phyloP scores from a whole-genome alignment of 1,139 yeast genomes.

The Saccharomyces hybrid region DNA sequence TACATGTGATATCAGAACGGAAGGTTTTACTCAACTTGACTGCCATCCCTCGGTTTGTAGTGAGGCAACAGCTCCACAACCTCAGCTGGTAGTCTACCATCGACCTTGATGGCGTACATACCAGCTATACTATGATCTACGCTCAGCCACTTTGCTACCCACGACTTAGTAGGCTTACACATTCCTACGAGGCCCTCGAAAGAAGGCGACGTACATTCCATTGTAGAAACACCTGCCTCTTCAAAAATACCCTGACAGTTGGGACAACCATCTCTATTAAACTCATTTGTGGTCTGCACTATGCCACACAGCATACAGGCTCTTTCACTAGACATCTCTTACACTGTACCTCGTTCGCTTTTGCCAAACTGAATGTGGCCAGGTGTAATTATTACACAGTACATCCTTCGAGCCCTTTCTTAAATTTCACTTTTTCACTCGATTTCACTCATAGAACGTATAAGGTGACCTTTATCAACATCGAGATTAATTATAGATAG shows the following conservation, averaged over 20 bases:
- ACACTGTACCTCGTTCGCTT: neutral
- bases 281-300: slow-evolving; percentile 53
- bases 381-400: neutral
- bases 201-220: slow-evolving; percentile 92
- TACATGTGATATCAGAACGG: neutral
- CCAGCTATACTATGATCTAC: slow-evolving; percentile 88
- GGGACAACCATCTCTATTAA: slow-evolving; percentile 84
- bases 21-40: slow-evolving; percentile 60
- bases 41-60: slow-evolving; percentile 94
- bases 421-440: neutral
- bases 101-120: slow-evolving; percentile 85
- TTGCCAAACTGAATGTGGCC: neutral
- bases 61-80: slow-evolving; percentile 64
- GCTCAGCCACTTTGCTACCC: slow-evolving; percentile 98
- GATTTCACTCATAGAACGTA: neutral
- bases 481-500: neutral
- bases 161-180: slow-evolving; percentile 76
- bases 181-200: slow-evolving; percentile 93
- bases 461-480: neutral
- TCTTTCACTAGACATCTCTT: slow-evolving; percentile 50
- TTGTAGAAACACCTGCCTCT: slow-evolving; percentile 74
- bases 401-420: neutral
- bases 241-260: slow-evolving; percentile 85
- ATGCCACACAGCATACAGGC: slow-evolving; percentile 98
- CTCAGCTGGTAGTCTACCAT: slow-evolving; percentile 86